These are phyloP conservation scores for Sphenostylis stenocarpa DNA, from an alignment of 306 rosid genomes.

Conservation along the genomic window DNA sequence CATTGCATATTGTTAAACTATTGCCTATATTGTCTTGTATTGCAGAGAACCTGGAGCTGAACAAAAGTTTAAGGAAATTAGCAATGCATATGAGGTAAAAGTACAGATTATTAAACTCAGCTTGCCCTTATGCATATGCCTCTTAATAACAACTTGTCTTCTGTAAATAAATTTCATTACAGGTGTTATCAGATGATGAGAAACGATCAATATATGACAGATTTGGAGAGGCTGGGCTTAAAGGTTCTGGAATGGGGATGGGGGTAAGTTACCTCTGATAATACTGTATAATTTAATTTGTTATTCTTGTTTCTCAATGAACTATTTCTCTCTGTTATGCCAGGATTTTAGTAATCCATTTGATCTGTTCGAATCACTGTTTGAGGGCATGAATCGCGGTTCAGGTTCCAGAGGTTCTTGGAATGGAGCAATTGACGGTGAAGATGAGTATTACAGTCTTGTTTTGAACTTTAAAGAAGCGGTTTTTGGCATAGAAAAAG, in stretches of 20 bases:
- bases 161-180: slow-evolving; percentile 25
- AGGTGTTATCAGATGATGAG: slow-evolving; percentile 97
- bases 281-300: slow-evolving; percentile 9
- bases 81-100: slow-evolving; percentile 91
- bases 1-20: slow-evolving; percentile 19
- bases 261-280: slow-evolving; percentile 65
- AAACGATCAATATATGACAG: slow-evolving; percentile 81
- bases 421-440: slow-evolving; percentile 47
- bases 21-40: not conserved
- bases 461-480: slow-evolving; percentile 88
- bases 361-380: slow-evolving; percentile 45
- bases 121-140: slow-evolving; percentile 5
- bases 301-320: slow-evolving; percentile 29
- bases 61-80: slow-evolving; percentile 82
- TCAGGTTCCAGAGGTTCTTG: slow-evolving; percentile 47
- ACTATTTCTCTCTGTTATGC: slow-evolving; percentile 7
- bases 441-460: slow-evolving; percentile 75
- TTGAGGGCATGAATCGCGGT: slow-evolving; percentile 49
- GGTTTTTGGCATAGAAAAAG: slow-evolving; percentile 88
- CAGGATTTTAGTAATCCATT: slow-evolving; percentile 55
- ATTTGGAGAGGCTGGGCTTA: slow-evolving; percentile 96
- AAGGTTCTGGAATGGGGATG: slow-evolving; percentile 82
- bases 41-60: slow-evolving; percentile 86
- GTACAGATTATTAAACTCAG: slow-evolving; percentile 26
- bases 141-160: not conserved